Percentiles rank a stretch among this genome's conserved stretches.
Conservation (phyloP, 1,284 basidiomycete genomes). For the Singerocomus rubriflavus region DNA sequence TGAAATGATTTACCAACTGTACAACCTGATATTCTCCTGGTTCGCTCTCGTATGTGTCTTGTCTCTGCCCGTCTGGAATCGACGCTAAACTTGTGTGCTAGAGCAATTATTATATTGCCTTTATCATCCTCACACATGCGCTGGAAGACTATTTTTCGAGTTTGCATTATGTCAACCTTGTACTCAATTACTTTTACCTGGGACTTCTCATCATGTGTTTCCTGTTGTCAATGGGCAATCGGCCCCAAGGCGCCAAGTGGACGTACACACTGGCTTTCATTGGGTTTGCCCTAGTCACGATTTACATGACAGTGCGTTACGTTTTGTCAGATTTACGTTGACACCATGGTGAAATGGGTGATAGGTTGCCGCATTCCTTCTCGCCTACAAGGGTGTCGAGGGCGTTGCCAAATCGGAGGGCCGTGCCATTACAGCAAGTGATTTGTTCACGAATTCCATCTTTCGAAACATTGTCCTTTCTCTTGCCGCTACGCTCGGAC, state of each 20-base stretch:
- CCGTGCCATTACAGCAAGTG: constrained; percentile 46
- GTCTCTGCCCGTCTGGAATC: neutral
- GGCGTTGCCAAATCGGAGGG: constrained; percentile 46
- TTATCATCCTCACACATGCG: constrained; percentile 71
- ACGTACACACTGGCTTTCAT: constrained; percentile 79
- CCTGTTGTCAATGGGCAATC: constrained; percentile 86
- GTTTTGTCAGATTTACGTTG: neutral
- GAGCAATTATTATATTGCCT: constrained; percentile 91
- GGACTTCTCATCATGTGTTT: constrained; percentile 89
- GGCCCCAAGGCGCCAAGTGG: constrained; percentile 86
- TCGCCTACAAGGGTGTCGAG: constrained; percentile 79
- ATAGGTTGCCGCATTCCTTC: constrained; percentile 72
- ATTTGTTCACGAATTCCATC: constrained; percentile 71
- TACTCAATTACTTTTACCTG: constrained; percentile 86
- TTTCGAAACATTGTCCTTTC: constrained; percentile 88
- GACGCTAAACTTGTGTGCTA: constrained; percentile 27
- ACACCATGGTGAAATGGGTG: constrained; percentile 5
- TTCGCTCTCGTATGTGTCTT: constrained; percentile 71
- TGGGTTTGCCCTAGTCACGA: constrained; percentile 83
- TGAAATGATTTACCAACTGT: constrained; percentile 89
- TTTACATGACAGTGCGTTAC: constrained; percentile 83
- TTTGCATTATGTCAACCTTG: constrained; percentile 69
- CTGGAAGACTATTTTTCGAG: constrained; percentile 65
- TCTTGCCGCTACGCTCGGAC: constrained; percentile 78
- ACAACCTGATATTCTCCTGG: constrained; percentile 92